Evolutionary conservation across 352 stramenopile species (phyloP), one percentile per base, ranked within the genome.

Genomic region (Pythium aquatile): DNA sequence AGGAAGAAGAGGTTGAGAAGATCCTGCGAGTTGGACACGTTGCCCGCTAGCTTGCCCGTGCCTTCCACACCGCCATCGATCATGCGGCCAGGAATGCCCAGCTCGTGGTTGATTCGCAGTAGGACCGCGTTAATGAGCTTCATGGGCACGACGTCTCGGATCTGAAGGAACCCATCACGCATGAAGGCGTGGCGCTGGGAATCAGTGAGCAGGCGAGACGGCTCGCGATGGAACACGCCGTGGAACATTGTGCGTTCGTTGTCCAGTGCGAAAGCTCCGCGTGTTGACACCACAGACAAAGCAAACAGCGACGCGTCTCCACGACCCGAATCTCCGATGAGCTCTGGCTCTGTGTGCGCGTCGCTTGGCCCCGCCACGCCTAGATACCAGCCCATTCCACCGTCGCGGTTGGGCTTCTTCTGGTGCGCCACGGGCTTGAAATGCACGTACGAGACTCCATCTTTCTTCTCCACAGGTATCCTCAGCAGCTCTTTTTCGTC

Each of bases 41-140:
- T 90, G 9, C 85, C 83, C 0, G 83, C 70, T 52, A 92, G 63
- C 53, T 94, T 94, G 17, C 81, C 78, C 20, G 69, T 71, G 24
- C 81, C 81, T 73, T 91, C 85, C 26, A 92, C 85, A 24, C 85
- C 85, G 47, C 85, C 82, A 47, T 91, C 73, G 9, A 91, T 79
- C 77, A 91, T 90, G 29, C 73, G 74, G 3, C 82, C 79, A 24
- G 83, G 80, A 17, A 87, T 74, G 3, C 83, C 81, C 5, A 94
- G 72, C 35, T 94, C 82, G 58, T 94, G 83, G 52, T 93, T 93
- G 63, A 93, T 89, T 49, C 77, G 81, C 10, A 76, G 72, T 58
- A 88, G 57, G 14, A 72, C 81, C 1, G 77, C 70, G 47, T 91
- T 85, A 1, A 83, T 70, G 39, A 94, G 66, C 11, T 59, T 55